Percentiles rank a stretch among this genome's conserved stretches.
Evolutionary conservation across 805 yeast genomes (phyloP).

Genomic region (Blastobotrys attinorum): DNA sequence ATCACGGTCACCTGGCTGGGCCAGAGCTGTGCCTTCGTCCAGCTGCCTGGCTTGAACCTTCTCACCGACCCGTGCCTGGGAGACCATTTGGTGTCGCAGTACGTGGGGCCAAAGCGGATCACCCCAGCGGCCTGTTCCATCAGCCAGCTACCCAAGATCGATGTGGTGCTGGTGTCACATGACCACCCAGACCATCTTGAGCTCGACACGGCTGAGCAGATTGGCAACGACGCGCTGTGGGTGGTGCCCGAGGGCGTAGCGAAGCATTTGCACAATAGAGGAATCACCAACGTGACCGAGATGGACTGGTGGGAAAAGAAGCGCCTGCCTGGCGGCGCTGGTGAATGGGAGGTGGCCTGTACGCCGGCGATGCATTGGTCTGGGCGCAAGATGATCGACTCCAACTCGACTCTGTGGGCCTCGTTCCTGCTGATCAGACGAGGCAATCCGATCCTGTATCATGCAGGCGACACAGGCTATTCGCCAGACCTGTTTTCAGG

Average conservation of each 20-base stretch:
- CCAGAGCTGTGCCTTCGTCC: conserved; percentile 76
- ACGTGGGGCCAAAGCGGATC: conserved; percentile 79
- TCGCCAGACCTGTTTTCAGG: conserved; percentile 60
- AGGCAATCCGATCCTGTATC: conserved; percentile 68
- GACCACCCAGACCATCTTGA: conserved; percentile 96
- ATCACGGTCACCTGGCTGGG: conserved; percentile 86
- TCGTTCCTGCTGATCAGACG: conserved; percentile 66
- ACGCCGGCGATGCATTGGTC: conserved; percentile 95
- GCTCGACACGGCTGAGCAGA: conserved; percentile 40
- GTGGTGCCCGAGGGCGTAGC: conserved; percentile 79
- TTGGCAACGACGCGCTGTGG: conserved; percentile 68
- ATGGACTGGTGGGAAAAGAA: conserved; percentile 89
- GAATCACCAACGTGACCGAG: conserved; percentile 58
- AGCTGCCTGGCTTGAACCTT: conserved; percentile 62
- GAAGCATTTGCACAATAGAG: conserved; percentile 47
- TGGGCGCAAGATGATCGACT: conserved; percentile 72
- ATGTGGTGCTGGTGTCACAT: conserved; percentile 76
- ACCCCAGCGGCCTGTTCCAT: conserved; percentile 64
- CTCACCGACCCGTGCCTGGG: conserved; percentile 81
- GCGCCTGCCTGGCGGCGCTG: conserved; percentile 35
- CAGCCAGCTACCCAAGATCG: conserved; percentile 56
- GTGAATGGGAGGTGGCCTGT: conserved; percentile 71
- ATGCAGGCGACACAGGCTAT: conserved; percentile 94
- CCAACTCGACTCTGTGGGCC: conserved; percentile 82
- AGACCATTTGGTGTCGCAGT: conserved; percentile 51